Conservation (phyloP, 768 basidiomycete species). For the Amanita brunnescens region DNA sequence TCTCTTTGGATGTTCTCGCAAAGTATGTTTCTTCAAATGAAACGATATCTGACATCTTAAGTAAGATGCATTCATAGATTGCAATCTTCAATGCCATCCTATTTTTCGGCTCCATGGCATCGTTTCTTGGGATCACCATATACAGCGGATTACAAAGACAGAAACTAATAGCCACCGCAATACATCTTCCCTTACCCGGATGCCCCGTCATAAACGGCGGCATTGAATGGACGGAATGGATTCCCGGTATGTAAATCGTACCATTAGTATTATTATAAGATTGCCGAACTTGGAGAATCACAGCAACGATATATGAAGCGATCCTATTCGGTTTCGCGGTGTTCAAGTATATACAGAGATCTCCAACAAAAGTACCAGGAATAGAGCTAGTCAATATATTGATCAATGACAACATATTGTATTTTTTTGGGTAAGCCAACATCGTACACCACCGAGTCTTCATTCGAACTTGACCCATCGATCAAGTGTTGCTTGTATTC, state of each 20-base stretch:
- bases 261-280: no score
- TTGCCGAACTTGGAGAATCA: not conserved
- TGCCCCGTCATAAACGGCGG: constrained; percentile 33
- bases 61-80: constrained; percentile 18
- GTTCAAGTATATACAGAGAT: constrained; percentile 22
- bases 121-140: constrained; percentile 31
- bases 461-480: not conserved
- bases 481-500: constrained; percentile 25
- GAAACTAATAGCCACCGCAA: constrained; percentile 25
- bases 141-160: constrained; percentile 26
- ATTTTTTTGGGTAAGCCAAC: constrained; percentile 24
- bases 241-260: constrained; percentile 14
- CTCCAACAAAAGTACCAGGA: constrained; percentile 14
- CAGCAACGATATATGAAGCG: constrained; percentile 32
- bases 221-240: constrained; percentile 36
- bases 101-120: constrained; percentile 30
- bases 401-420: constrained; percentile 29
- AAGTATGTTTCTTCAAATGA: constrained; percentile 16
- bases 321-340: constrained; percentile 32
- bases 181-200: constrained; percentile 30
- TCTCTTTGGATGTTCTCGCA: constrained; percentile 31
- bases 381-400: constrained; percentile 19
- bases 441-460: not conserved
- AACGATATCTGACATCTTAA: not conserved
- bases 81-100: constrained; percentile 29